Base-by-base conservation (phyloP, 306 rosid species). In the Alnus glutinosa region DNA sequence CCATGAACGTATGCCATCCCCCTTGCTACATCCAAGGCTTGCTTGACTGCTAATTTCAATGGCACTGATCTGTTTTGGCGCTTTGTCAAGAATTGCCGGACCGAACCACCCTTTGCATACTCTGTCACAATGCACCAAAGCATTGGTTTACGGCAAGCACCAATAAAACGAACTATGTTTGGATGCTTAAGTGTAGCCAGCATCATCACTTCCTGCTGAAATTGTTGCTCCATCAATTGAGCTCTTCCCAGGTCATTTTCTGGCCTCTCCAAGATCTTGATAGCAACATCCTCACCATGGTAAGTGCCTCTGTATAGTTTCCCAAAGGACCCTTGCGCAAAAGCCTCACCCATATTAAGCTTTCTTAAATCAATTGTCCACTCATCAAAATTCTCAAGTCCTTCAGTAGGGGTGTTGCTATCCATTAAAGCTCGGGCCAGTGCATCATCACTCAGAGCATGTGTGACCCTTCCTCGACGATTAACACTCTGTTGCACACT, bases 121-220 rank as follows among this genome's bases (percentile, higher is more conserved):
- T 72, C 63, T 12, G 63, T 72, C 48, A 51, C 76, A 30, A 72
- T 72, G 59, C 63, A 72, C 76, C 63, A 72, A 23, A 72, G 7
- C 62, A 72, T 72, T 28, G 63, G 62, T 12, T 72, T 72, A 15
- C 63, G 59, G 47, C 76, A 72, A 0, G 76, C 76, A 32, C 76
- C 61, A 2, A 72, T 72, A 15, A 72, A 72, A 34, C 97, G 96
- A 77, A 95, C 98, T 52, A 95, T 95, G 83, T 95, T 95, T 28
- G 91, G 91, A 81, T 95, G 97, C 92, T 89, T 95, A 52, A 95
- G 88, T 2, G 98, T 91, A 77, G 99, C 98, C 54, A 95, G 85
- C 98, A 95, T 92, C 93, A 87, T 92, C 75, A 95, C 98, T 86
- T 95, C 98, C 83, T 93, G 98, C 85, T 95, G 98, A 83, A 92